Evolutionary conservation across 2,329 filamentous ascomycete species (phyloP), one percentile per base, ranked within the genome.

Genomic region (Aureobasidium sp.): DNA sequence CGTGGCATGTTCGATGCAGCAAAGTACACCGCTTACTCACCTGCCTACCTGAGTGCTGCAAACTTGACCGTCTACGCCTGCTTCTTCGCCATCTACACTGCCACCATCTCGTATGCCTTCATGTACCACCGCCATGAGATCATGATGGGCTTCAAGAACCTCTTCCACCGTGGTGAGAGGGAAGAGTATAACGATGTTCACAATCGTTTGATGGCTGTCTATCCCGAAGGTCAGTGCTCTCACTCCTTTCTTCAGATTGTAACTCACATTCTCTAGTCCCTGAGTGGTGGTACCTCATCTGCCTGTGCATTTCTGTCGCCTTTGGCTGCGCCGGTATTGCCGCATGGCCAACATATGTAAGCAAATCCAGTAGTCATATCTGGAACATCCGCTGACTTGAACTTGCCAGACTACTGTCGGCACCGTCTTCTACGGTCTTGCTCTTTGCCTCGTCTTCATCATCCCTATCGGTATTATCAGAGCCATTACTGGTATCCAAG

Each of bases 81-180:
- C 25, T 59, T 59, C 55, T 59, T 59, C 21, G 55, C 55, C 16
- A 48, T 59, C 34, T 59, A 59, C 3, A 45, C 55, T 3, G 44
- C 44, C 3, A 59, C 55, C 15, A 48, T 59, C n/a, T 59, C 44
- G 1, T 59, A 49, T 27, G 57, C 44, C 5, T n/a, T 42, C 36
- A 41, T 59, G 34, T 59, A 59, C 16, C 57, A 50, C 11, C 57
- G 57, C 34, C 57, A 59, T 44, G 57, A 59, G 27, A 59, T 59
- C 27, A 50, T 50, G 45, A 50, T 59, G 57, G 47, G 57, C 11
- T 50, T 59, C 37, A 44, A 45, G 29, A 59, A 50, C 5, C 34
- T 45, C 0, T 59, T 59, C 27, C 27, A 36, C 5, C 57, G 57
- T 16, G 57, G 57, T 3, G 45, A 59, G 16, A 41, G 36, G 16